Evolutionary conservation across 169 alveolate genomes (phyloP), one percentile per base, ranked within the genome.

Genomic region (Plasmodium coatneyi): DNA sequence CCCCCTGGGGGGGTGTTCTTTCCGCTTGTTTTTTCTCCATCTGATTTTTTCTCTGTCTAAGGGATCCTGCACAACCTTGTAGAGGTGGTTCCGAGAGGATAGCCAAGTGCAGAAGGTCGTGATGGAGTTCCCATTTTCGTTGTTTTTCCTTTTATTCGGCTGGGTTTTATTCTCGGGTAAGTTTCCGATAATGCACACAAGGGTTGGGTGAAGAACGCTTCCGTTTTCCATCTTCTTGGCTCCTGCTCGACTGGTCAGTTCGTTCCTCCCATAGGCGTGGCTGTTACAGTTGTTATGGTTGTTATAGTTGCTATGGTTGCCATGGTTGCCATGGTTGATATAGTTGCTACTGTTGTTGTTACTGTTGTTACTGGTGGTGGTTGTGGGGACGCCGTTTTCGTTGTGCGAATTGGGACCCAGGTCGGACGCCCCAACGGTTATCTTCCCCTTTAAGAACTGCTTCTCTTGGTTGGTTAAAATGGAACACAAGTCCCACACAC

Each of bases 401-500:
- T 9, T n/a, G n/a, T n/a, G 5, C 12, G 30, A 66, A 25, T 66
- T 66, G 14, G 76, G 30, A 66, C 36, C 30, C 36, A 66, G 6
- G 36, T 66, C 76, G 9, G 30, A 49, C 2, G 60, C 36, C 5
- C 36, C n/a, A 1, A 25, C 76, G 5, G 36, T 5, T 2, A 28
- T 66, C n/a, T 84, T 84, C 39, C 79, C 54, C 22, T 74, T 28
- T 54, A 86, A 76, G 60, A 74, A 86, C 2, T 12, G 5, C 10
- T 86, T 86, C 30, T 86, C 86, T 22, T 86, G 86, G 71, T 86
- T 86, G 2, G 86, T 74, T n/a, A 86, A 14, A 28, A 86, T 86
- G 1, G 93, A 86, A 14, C 93, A 86, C 32, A 86, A 5, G 30
- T 86, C 93, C 93, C 93, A 86, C 28, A 86, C 82, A 54, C 93